Percentiles rank a stretch among this genome's conserved stretches.
These are phyloP conservation scores for Tolypocladium amazonense DNA, from an alignment of 2,329 filamentous ascomycete genomes.

Conservation along the genomic window DNA sequence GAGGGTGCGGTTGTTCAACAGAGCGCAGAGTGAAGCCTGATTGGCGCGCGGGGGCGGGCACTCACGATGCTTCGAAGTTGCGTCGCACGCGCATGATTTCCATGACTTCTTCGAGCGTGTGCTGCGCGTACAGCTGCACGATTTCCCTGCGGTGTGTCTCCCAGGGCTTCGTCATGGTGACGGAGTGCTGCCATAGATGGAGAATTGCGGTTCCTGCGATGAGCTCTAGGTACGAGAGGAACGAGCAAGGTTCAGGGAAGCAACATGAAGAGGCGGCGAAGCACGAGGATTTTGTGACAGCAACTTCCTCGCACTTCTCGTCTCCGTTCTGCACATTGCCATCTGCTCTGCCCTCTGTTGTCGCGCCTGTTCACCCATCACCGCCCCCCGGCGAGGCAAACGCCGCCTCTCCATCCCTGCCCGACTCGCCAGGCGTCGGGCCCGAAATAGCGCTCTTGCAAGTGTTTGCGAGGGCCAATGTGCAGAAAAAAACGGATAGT, in stretches of 20 bases:
- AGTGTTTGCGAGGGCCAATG: not conserved
- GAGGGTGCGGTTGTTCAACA: not conserved
- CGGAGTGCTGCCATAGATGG: not conserved
- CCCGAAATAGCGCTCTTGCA: not conserved
- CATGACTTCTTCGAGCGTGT: conserved; percentile 29
- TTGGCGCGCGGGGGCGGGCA: not conserved
- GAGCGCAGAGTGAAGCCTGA: not conserved
- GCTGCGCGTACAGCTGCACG: conserved; percentile 27
- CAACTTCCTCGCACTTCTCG: not conserved
- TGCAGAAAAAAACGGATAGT: not conserved
- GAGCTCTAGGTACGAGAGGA: not conserved
- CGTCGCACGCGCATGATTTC: conserved; percentile 22
- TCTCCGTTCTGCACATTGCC: not conserved
- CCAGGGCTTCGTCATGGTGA: conserved; percentile 18
- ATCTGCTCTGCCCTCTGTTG: no score
- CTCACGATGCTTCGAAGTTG: not conserved
- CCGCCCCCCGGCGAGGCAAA: not conserved
- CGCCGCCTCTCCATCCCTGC: not conserved
- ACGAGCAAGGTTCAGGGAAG: not conserved
- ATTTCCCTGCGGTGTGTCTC: conserved; percentile 24
- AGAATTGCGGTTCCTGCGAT: not conserved
- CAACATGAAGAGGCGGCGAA: not conserved
- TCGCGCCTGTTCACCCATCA: not conserved
- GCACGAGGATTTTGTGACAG: not conserved
- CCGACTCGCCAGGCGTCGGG: not conserved